These are phyloP conservation scores for Vitis hybrid DNA, from an alignment of 177 flowering plant species.

Conservation along the genomic window DNA sequence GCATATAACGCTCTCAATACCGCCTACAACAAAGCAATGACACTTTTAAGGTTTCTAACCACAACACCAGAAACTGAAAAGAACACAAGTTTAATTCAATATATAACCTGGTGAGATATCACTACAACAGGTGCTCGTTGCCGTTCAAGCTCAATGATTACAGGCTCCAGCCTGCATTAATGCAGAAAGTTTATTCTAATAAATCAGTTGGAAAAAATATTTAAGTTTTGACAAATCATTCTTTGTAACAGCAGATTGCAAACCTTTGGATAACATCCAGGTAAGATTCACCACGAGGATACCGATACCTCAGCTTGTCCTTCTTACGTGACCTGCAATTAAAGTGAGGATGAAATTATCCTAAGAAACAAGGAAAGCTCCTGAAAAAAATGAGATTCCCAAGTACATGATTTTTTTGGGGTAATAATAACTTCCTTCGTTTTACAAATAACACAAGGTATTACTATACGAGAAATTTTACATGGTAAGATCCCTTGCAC, in stretches of 20 bases:
- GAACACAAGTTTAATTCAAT: neutral
- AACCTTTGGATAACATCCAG: slow-evolving; percentile 96
- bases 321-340: slow-evolving; percentile 78
- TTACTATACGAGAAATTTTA: too few relatives aligned
- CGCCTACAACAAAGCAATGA: slow-evolving; percentile 52
- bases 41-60: neutral
- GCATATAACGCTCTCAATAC: slow-evolving; percentile 96
- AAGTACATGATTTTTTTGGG: neutral
- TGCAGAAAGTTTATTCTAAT: neutral
- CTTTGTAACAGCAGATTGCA: slow-evolving; percentile 1
- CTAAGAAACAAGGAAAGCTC: neutral
- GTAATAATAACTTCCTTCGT: too few relatives aligned
- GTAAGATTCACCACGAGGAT: slow-evolving; percentile 99
- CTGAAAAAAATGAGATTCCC: neutral
- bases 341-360: neutral
- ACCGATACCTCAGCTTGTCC: slow-evolving; percentile 91
- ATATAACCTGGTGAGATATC: slow-evolving; percentile 84
- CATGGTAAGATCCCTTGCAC: too few relatives aligned
- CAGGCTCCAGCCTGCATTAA: slow-evolving; percentile 88
- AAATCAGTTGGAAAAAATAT: slow-evolving; percentile 1
- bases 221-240: neutral
- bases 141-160: slow-evolving; percentile 95
- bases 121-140: slow-evolving; percentile 98
- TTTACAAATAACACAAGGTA: too few relatives aligned
- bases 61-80: neutral